Base-by-base conservation (phyloP, 768 basidiomycete species). In the Phaeolepiota aurea region DNA sequence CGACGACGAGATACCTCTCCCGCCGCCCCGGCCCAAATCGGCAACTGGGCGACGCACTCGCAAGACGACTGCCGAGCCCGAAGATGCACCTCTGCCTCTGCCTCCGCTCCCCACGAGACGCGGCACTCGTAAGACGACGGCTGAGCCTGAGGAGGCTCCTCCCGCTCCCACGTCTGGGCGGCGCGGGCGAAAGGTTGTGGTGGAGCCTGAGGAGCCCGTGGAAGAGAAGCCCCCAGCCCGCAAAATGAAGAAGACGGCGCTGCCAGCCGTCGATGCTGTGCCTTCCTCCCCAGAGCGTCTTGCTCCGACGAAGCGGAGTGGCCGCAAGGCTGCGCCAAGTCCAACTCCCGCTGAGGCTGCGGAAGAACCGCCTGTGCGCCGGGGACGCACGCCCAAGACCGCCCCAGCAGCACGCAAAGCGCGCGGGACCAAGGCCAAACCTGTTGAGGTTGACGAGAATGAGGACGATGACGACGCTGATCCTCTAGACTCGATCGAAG, bases 1-100 rank as follows among this genome's bases (percentile, higher is more conserved):
- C 16, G 37, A 44, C 23, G 19, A 13, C 13, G 40, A 38, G 38
- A 16, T 23, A 30, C 28, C 38, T 37, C 23, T n/a, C 15, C 34
- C 23, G 12, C 14, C 4, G 14, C 23, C 32, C 22, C 30, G 37
- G 0, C 28, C 45, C 12, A 49, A 45, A 14, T 40, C 51, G 5
- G 43, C 50, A 4, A 41, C 50, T 28, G 25, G 7, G 2, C 55
- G 58, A 18, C 49, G 56, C 14, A 50, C 47, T 3, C 57, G 56
- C 5, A 57, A 59, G 40, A 44, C 46, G 3, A 55, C 53, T 10
- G 48, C 44, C 2, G 58, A 62, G 22, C 47, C 49, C 0, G 49
- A 55, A n/a, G 55, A 56, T 32, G 25, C 25, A 7, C 31, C 40
- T 3, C 44, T 41, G n/a, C 25, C 33, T 5, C 20, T 37, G 14